Evolutionary conservation across 2,329 filamentous ascomycete genomes (phyloP).

Genomic region (Pseudogymnoascus sp.): DNA sequence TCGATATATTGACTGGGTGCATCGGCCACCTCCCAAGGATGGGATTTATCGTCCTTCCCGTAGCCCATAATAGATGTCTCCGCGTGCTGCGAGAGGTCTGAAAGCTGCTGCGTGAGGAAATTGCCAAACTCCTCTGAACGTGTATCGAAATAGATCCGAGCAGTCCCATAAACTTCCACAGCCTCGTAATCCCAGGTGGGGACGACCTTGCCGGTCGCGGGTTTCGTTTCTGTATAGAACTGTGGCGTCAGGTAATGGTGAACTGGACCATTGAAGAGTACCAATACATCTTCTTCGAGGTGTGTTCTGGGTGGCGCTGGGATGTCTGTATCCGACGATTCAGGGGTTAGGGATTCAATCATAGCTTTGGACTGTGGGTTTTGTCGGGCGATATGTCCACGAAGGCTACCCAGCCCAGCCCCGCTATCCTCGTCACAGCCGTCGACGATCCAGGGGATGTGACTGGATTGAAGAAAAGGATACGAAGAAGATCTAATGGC

Average conservation of each 20-base stretch:
- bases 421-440: conserved; percentile 31
- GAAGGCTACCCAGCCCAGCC: conserved; percentile 33
- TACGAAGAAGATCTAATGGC: conserved; percentile 44
- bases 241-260: conserved; percentile 63
- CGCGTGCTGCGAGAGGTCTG: conserved; percentile 43
- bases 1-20: conserved; percentile 50
- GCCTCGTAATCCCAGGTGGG: conserved; percentile 66
- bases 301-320: background rate
- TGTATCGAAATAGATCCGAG: conserved; percentile 46
- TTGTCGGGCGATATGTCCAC: conserved; percentile 54
- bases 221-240: conserved; percentile 61
- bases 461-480: conserved; percentile 49
- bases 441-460: conserved; percentile 55
- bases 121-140: conserved; percentile 36
- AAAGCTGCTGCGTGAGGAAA: conserved; percentile 46
- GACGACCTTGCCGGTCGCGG: conserved; percentile 56
- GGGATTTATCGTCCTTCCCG: conserved; percentile 32
- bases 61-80: conserved; percentile 53
- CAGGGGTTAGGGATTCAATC: conserved; percentile 37
- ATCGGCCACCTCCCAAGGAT: conserved; percentile 50
- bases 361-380: conserved; percentile 60
- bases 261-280: conserved; percentile 52
- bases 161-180: conserved; percentile 55
- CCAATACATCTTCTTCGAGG: conserved; percentile 46
- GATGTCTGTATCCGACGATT: no score